Base-by-base conservation (phyloP, 2,329 filamentous ascomycete genomes). In the Tolypocladium ovalisporum region DNA sequence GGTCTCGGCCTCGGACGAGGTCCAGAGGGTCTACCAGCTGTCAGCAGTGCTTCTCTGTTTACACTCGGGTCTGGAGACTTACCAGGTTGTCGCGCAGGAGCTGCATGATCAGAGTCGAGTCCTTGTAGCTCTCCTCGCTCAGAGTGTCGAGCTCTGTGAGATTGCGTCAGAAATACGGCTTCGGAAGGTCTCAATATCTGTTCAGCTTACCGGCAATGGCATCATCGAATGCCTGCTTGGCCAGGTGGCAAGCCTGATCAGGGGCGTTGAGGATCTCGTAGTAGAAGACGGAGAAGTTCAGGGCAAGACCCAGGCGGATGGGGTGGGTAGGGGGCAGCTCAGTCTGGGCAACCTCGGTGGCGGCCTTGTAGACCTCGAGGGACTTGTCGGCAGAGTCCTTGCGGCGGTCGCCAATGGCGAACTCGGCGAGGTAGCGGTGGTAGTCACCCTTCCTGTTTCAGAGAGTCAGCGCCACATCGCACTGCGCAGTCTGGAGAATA, bases 281-380 rank as follows among this genome's bases (percentile, higher is more conserved):
- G 87, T 97, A 97, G 84, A 97, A 97, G 71, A 97, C 92, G 64
- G 92, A 96, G 86, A 97, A 97, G 88, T 97, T 97, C 68, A 97
- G 86, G 65, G 93, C 93, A 70, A 97, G 88, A 75, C 93, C 93
- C 65, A 97, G 89, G 71, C 93, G 92, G 80, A 97, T 97, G 68
- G 93, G 93, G 83, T 97, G 93, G 61, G 94, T 97, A 61, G 93
- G 93, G 62, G 93, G 92, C 67, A 97, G 88, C 79, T 97, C 93
- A 64, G 90, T 96, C 82, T 97, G 93, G 67, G 94, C 94, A 71
- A 97, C 92, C 71, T 97, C 93, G 79, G 94, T 97, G 68, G 93
- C 93, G 77, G 76, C 80, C 81, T 97, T 96, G 89, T 97, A 97
- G 62, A 93, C 93, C 82, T 96, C 92, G 68, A 95, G 90, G 56